Conservation (phyloP, 768 basidiomycete species). For the Suillus sp. region DNA sequence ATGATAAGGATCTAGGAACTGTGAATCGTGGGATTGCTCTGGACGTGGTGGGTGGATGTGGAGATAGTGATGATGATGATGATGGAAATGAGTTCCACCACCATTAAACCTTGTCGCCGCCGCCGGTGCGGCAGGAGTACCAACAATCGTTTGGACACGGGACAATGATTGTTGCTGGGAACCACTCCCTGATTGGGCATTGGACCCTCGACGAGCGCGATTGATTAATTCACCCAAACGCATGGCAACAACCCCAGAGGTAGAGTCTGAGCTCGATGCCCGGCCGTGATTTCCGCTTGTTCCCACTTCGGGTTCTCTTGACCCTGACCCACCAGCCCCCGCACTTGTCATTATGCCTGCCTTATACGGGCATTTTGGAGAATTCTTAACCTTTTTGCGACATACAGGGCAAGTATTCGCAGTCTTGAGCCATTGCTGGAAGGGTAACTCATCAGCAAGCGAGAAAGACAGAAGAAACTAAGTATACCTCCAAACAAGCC, state of each 20-base stretch:
- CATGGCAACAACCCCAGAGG: neutral
- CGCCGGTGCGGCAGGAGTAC: neutral
- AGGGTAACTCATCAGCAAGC: constrained; percentile 5
- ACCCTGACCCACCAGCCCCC: neutral
- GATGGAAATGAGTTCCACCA: constrained; percentile 5
- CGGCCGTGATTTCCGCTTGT: neutral
- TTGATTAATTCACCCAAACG: neutral
- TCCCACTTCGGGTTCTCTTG: constrained; percentile 4
- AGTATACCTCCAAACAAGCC: constrained; percentile 68
- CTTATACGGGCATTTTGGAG: constrained; percentile 8
- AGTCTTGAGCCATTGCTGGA: constrained; percentile 77
- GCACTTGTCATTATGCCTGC: neutral
- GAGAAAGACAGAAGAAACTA: neutral
- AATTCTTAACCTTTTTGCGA: constrained; percentile 54
- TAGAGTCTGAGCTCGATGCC: neutral
- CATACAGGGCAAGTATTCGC: constrained; percentile 84
- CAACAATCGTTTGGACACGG: neutral
- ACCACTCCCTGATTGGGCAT: neutral
- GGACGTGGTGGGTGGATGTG: constrained; percentile 8
- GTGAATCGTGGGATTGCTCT: constrained; percentile 7
- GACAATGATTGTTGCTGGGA: neutral
- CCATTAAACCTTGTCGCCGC: neutral
- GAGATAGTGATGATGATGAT: constrained; percentile 6
- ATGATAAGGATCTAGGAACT: neutral
- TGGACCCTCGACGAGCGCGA: constrained; percentile 6